phyloP scores from a whole-genome alignment of 1,139 yeast genomes.

The Candida sp. region DNA sequence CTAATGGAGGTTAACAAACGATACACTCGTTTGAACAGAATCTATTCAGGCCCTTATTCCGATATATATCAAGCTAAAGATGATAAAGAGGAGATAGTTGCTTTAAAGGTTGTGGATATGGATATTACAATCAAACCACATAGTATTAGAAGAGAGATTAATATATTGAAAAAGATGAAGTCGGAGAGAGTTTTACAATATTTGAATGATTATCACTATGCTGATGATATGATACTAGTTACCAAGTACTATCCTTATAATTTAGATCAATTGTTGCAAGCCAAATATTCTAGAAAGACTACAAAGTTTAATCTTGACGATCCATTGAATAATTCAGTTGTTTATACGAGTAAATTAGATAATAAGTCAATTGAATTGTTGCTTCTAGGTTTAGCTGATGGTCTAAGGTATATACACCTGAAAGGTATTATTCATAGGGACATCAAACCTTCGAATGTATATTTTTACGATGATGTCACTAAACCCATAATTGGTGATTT shows the following conservation, averaged over 20 bases:
- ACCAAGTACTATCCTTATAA: conserved; percentile 29
- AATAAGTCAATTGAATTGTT: conserved; percentile 12
- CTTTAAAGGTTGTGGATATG: conserved; percentile 37
- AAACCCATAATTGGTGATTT: conserved; percentile 67
- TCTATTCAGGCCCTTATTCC: conserved; percentile 39
- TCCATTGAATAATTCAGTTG: conserved; percentile 12
- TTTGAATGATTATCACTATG: conserved; percentile 17
- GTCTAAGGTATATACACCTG: conserved; percentile 29
- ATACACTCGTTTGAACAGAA: conserved; percentile 17
- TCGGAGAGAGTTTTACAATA: conserved; percentile 21
- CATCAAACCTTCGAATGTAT: conserved; percentile 75
- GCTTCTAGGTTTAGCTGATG: conserved; percentile 16
- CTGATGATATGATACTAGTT: conserved; percentile 35
- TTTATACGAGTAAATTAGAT: conserved; percentile 2
- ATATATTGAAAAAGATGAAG: conserved; percentile 18
- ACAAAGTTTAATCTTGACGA: conserved; percentile 20
- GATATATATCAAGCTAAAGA: conserved; percentile 27
- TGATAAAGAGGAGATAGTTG: conserved; percentile 14
- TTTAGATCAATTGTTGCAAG: conserved; percentile 20
- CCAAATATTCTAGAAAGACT: conserved; percentile 10
- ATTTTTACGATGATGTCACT: conserved; percentile 36
- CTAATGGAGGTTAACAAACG: conserved; percentile 2
- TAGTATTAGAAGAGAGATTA: conserved; percentile 30
- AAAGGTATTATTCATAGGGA: conserved; percentile 82
- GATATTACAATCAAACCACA: conserved; percentile 40